Evolutionary conservation across 75 land plant species (phyloP).

Genomic region (Selaginella moellendorffii): DNA sequence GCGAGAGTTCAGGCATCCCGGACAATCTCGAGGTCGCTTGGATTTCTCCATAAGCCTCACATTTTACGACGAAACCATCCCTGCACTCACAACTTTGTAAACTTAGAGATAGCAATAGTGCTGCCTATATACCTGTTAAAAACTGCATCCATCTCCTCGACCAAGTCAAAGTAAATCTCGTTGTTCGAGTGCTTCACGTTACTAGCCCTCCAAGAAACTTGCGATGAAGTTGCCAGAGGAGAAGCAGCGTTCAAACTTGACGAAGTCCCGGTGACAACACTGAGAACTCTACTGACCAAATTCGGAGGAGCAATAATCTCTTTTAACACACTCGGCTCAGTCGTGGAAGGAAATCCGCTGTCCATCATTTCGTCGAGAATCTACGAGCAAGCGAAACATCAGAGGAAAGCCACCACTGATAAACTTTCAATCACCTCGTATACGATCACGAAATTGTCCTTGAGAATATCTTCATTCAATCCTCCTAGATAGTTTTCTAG

Average conservation of each 20-base stretch:
- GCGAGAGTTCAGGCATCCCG: conserved; percentile 75
- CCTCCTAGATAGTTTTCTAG: conserved; percentile 84
- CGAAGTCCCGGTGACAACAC: conserved; percentile 80
- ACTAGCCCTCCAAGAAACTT: conserved; percentile 76
- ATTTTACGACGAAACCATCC: conserved; percentile 67
- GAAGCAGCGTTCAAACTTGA: conserved; percentile 61
- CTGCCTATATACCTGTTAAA: conserved; percentile 63
- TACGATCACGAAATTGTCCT: conserved; percentile 94
- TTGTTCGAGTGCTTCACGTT: conserved; percentile 64
- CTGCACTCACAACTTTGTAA: conserved; percentile 20
- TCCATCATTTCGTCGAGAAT: conserved; percentile 99
- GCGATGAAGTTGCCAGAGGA: conserved; percentile 71
- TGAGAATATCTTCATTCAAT: conserved; percentile 78
- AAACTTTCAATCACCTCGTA: conserved; percentile 94
- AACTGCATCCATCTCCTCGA: conserved; percentile 81
- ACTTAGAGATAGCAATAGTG: no score
- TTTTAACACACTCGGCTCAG: conserved; percentile 78
- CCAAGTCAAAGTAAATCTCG: conserved; percentile 87
- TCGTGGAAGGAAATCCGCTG: conserved; percentile 90
- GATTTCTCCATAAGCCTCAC: conserved; percentile 90
- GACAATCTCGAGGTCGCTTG: conserved; percentile 62
- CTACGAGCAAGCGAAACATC: conserved; percentile 18
- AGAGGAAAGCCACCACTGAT: no score
- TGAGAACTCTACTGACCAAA: conserved; percentile 73
- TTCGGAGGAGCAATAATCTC: conserved; percentile 92